Base-by-base conservation (phyloP, 352 stramenopile genomes). In the Pythium rhizo-oryzae region DNA sequence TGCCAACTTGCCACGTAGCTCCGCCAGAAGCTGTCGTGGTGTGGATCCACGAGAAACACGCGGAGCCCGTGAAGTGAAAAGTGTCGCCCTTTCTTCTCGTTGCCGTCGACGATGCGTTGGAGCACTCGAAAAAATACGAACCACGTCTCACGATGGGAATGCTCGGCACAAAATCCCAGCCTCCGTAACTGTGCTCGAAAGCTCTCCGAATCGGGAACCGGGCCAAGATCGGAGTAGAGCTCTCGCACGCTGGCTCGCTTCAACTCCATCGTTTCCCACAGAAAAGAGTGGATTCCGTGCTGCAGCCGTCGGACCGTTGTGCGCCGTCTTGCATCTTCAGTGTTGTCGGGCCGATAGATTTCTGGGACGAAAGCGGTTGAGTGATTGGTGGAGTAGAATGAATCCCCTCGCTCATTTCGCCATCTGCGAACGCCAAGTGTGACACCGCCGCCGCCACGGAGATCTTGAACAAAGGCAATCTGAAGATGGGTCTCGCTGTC, bases 21-120 rank as follows among this genome's bases (percentile, higher is more conserved):
- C n/a, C 47, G 59, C 56, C 61, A 72, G n/a, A 72, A 72, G 2
- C 35, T 30, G 11, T 24, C 35, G 37, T 68, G 59, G 24, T 57
- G 61, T 9, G 66, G 66, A 35, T 72, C 59, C 33, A 72, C 55
- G 19, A 72, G 52, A 21, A 72, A 68, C 15, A 65, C 7, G 1
- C 50, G 37, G 9, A 68, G 46, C 25, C 39, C 52, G 18, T 67
- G 46, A 8, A 64, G 53, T 8, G 66, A 47, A 2, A 71, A 13
- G 13, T 39, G 16, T 12, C 52, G 57, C 21, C 11, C 21, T 37
- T 19, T 1, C 46, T 46, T 8, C 39, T 46, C 39, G 4, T 39
- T 18, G 25, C 54, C 7, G 28, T 62, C 12, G 8, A n/a, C 37
- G 53, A n/a, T 5, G 21, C 3, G 43, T 21, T 65, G n/a, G 7